Base-by-base conservation (phyloP, 768 basidiomycete genomes). In the Pholiota conissans region DNA sequence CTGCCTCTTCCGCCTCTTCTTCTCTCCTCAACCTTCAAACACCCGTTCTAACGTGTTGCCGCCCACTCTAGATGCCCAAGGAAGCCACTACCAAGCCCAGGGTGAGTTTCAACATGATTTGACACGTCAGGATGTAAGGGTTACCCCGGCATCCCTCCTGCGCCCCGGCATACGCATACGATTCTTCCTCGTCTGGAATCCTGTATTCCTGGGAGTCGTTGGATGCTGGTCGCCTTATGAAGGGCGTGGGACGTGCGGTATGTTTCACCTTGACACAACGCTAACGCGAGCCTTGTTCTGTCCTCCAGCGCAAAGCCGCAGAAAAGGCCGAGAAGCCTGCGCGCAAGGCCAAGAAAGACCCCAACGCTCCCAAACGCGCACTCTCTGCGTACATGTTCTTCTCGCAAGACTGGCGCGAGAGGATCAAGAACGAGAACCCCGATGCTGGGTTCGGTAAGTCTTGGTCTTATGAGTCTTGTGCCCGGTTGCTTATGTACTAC, bases 301-400 rank as follows among this genome's bases (percentile, higher is more conserved):
- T 52, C 60, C 47, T 49, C 52, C 69, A 89, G 87, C 85, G 89
- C 76, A 90, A 88, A 77, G 87, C 87, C 69, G 85, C 84, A 52
- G 85, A 85, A 66, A 90, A 90, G 76, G 79, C 81, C 22, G 87
- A 89, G 65, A 86, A 85, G 64, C 76, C 79, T 18, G 60, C 77
- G 34, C 74, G 80, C 62, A 86, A 85, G 69, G 72, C 73, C 58
- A 85, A 89, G 76, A 93, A 92, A 75, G 87, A 93, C 71, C 84
- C 84, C 60, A 89, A 90, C 73, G 85, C 88, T 45, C 94, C 93
- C 60, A 97, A 98, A 79, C 86, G 95, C 53, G 90, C 93, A 0
- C 82, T 97, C 46, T 97, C 95, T 28, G 94, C 96, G 37, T 98
- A 97, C 79, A 97, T 98, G 96, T 95, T 95, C 89, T 98, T 98